Percentiles rank a stretch among this genome's conserved stretches.
These are phyloP conservation scores for Diplocarpon mali DNA, from an alignment of 2,329 filamentous ascomycete species.

Conservation along the genomic window DNA sequence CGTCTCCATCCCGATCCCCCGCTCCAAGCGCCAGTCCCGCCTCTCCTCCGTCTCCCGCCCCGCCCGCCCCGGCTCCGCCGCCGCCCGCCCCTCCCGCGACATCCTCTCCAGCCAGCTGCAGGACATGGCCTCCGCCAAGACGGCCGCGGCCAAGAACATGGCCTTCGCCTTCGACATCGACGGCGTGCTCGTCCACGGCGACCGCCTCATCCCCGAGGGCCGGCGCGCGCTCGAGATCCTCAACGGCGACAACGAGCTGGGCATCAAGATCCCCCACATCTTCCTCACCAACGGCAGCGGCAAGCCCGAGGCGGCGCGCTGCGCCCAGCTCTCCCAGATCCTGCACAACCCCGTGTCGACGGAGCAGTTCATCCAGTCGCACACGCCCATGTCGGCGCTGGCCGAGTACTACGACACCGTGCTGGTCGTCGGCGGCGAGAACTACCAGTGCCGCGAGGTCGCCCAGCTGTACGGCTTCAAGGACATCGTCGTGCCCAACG, in stretches of 20 bases:
- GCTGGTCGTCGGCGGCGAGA: slow-evolving; percentile 64
- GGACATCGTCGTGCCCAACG: slow-evolving; percentile 62
- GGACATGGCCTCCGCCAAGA: slow-evolving; percentile 54
- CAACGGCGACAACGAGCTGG: slow-evolving; percentile 66
- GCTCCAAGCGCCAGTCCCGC: slow-evolving; percentile 57
- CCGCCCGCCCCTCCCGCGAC: slow-evolving; percentile 50
- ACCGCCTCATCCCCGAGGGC: slow-evolving; percentile 58
- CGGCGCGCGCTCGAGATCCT: slow-evolving; percentile 56
- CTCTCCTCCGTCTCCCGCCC: slow-evolving; percentile 48
- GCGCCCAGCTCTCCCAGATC: slow-evolving; percentile 56
- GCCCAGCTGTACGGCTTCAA: slow-evolving; percentile 65
- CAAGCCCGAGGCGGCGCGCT: slow-evolving; percentile 55
- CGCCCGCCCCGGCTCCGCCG: slow-evolving; percentile 46
- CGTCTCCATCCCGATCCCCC: slow-evolving; percentile 59
- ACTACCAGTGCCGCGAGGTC: slow-evolving; percentile 62
- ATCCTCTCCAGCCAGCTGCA: slow-evolving; percentile 62
- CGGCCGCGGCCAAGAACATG: slow-evolving; percentile 64
- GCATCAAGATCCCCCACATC: slow-evolving; percentile 67
- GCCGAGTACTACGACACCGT: slow-evolving; percentile 69
- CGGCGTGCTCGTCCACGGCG: slow-evolving; percentile 64
- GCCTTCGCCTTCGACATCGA: slow-evolving; percentile 72
- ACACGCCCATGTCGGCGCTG: slow-evolving; percentile 67
- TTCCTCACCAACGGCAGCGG: slow-evolving; percentile 67
- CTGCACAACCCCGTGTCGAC: slow-evolving; percentile 53
- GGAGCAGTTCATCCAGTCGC: slow-evolving; percentile 68